phyloP scores from a whole-genome alignment of 352 stramenopile species.

The Phytophthora brassicae region DNA sequence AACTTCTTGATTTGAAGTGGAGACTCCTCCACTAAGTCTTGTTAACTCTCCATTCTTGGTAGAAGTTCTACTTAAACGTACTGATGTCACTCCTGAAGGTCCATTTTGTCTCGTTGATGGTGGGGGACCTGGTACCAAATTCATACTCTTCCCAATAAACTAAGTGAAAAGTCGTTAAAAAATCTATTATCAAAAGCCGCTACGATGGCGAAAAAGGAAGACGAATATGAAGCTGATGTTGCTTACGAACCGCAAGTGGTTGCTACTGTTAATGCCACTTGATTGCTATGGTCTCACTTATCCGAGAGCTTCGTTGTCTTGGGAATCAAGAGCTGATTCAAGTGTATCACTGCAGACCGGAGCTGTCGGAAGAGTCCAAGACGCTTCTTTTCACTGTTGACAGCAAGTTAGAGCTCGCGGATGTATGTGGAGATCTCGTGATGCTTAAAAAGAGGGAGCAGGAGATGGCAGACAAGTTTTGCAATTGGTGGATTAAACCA shows the following conservation, averaged over 20 bases:
- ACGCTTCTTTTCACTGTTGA: slow-evolving; percentile 18
- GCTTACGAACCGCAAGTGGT: not conserved
- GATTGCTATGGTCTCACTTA: slow-evolving; percentile 19
- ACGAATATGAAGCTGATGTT: not conserved
- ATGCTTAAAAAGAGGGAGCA: not conserved
- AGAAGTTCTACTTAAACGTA: slow-evolving; percentile 27
- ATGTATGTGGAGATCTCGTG: slow-evolving; percentile 23
- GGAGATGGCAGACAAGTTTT: slow-evolving; percentile 19
- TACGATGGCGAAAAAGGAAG: slow-evolving; percentile 1
- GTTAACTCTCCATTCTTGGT: slow-evolving; percentile 4
- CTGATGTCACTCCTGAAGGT: slow-evolving; percentile 22
- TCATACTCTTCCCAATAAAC: slow-evolving; percentile 1
- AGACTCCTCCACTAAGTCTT: not conserved
- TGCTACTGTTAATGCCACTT: slow-evolving; percentile 11
- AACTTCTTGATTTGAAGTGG: slow-evolving; percentile 23
- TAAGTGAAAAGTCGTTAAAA: slow-evolving; percentile 10
- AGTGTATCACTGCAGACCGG: slow-evolving; percentile 25
- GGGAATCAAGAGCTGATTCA: slow-evolving; percentile 27
- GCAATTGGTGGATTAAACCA: slow-evolving; percentile 28
- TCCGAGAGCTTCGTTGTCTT: slow-evolving; percentile 26
- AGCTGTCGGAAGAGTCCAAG: slow-evolving; percentile 17
- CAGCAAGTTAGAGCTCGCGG: slow-evolving; percentile 15
- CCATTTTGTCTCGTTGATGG: slow-evolving; percentile 20
- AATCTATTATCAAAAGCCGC: too few species aligned
- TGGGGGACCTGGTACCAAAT: slow-evolving; percentile 18